These are phyloP conservation scores for Pseudozyma hubeiensis DNA, from an alignment of 1,284 basidiomycete genomes.

Conservation along the genomic window DNA sequence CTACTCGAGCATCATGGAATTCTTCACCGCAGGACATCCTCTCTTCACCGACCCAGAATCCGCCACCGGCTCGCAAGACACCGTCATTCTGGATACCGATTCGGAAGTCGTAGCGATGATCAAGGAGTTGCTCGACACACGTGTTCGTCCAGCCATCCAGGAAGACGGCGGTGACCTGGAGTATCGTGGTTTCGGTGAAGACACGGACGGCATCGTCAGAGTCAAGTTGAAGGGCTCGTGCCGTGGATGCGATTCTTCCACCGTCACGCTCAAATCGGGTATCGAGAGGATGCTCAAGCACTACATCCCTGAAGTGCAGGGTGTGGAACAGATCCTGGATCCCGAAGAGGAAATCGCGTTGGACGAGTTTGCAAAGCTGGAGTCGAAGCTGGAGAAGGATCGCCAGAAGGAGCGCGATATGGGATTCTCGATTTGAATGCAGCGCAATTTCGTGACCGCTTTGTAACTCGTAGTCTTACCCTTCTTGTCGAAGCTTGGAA, in stretches of 20 bases:
- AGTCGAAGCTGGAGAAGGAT: constrained; percentile 75
- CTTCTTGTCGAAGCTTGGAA: not conserved
- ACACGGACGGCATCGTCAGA: constrained; percentile 73
- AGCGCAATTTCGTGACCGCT: too few relatives aligned
- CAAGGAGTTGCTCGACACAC: constrained; percentile 93
- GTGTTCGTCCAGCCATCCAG: constrained; percentile 95
- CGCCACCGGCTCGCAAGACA: constrained; percentile 86
- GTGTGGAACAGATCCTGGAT: constrained; percentile 94
- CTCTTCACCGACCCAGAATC: constrained; percentile 77
- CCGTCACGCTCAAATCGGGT: constrained; percentile 86
- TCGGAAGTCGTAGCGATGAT: constrained; percentile 99
- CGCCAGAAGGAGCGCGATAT: constrained; percentile 50
- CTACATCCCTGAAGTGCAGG: constrained; percentile 96
- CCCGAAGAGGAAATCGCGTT: constrained; percentile 88
- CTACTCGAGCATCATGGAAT: constrained; percentile 97
- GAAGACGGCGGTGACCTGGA: constrained; percentile 92
- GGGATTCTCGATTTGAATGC: constrained; percentile 54
- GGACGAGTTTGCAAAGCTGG: constrained; percentile 91
- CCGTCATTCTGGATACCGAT: constrained; percentile 93
- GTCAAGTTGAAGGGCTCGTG: constrained; percentile 96
- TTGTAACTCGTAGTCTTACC: too few relatives aligned
- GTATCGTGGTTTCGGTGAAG: constrained; percentile 78
- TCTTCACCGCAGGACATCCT: constrained; percentile 87
- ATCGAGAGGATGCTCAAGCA: constrained; percentile 97
- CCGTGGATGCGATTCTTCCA: constrained; percentile 89